phyloP scores from a whole-genome alignment of 768 basidiomycete species.

The Favolaschia claudopus region DNA sequence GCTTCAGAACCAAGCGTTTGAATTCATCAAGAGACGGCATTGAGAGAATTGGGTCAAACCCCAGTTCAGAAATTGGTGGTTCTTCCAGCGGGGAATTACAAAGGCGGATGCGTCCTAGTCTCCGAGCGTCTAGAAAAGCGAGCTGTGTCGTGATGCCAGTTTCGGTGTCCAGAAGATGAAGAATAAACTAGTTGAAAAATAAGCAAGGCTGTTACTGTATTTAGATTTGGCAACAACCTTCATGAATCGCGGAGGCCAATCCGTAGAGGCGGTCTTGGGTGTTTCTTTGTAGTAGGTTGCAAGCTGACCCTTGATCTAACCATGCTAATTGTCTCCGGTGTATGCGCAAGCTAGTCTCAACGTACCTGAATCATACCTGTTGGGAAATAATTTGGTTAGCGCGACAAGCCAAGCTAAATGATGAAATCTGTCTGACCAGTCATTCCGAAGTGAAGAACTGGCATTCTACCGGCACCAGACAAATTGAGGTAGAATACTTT shows the following conservation, averaged over 20 bases:
- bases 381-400: neutral
- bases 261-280: slow-evolving; percentile 46
- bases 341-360: too few relatives aligned
- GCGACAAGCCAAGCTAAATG: too few relatives aligned
- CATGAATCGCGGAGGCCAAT: slow-evolving; percentile 73
- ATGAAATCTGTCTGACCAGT: slow-evolving; percentile 68
- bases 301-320: slow-evolving; percentile 57
- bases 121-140: slow-evolving; percentile 76
- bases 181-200: slow-evolving; percentile 58
- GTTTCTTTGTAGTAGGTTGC: slow-evolving; percentile 58
- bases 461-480: slow-evolving; percentile 64
- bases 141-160: slow-evolving; percentile 54
- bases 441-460: slow-evolving; percentile 86
- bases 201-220: neutral
- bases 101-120: slow-evolving; percentile 75
- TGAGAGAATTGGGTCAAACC: slow-evolving; percentile 78
- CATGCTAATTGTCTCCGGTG: too few relatives aligned
- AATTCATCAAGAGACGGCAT: slow-evolving; percentile 70
- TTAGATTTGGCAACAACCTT: slow-evolving; percentile 49
- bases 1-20: slow-evolving; percentile 52
- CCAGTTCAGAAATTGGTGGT: slow-evolving; percentile 74
- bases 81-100: slow-evolving; percentile 63
- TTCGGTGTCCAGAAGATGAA: slow-evolving; percentile 58
- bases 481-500: slow-evolving; percentile 75
- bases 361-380: neutral